Evolutionary conservation across 2,329 filamentous ascomycete genomes (phyloP), one percentile per base, ranked within the genome.

Genomic region (Decorospora gaudefroyi): DNA sequence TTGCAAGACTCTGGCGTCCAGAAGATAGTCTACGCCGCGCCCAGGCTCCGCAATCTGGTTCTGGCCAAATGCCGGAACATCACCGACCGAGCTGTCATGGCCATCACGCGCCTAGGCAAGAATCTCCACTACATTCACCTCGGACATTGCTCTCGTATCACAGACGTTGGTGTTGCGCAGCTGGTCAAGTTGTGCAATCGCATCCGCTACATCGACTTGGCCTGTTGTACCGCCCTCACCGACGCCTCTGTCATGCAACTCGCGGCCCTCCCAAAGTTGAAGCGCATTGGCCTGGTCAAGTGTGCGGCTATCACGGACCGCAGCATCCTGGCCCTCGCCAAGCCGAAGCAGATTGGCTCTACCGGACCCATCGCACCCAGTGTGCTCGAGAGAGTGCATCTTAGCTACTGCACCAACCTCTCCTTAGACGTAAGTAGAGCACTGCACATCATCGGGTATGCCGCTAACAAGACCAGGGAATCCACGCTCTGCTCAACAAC

Each of bases 41-140:
- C 93, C 4, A 85, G 91, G 8, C 78, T 99, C 38, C 86, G 93
- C 39, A 97, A 97, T 65, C 78, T 99, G 3, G 91, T 99, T 4
- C 80, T 99, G 11, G 90, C 91, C 53, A 99, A 99, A 73, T 99
- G 93, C 71, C 83, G 87, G 53, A 86, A 91, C 62, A 88, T 99
- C 62, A 97, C 93, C 1, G 92, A 99, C 72, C 80, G 82, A 32
- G 86, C 92, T 6, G 90, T 99, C 6, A 78, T 87, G 58, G 86
- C 91, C 42, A 97, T 99, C 53, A 86, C 90, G 43, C 86, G 83
- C 59, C 79, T 99, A 3, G 90, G 91, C 51, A 97, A 96, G 76
- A 99, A 97, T 61, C 75, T 99, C 41, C 93, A 99, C 70, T 97
- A 96, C 68, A 86, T 99, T 38, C 93, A 99, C 65, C 79, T 99